phyloP scores from a whole-genome alignment of 1,139 yeast species.

The Hyphopichia wangnamkhiaoensis region DNA sequence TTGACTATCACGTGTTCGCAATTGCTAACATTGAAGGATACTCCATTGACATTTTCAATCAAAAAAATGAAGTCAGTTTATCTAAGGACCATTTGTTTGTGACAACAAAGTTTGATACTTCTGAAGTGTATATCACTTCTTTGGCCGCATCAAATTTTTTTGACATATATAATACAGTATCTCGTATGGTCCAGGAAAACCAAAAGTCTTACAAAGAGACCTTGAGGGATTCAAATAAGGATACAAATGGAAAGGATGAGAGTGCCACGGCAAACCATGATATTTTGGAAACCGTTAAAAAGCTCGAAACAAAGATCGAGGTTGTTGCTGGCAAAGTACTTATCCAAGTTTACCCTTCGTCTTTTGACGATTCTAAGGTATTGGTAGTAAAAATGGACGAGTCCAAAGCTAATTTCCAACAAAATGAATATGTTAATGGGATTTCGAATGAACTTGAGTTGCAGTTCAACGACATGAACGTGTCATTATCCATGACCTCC shows the following conservation, averaged over 20 bases:
- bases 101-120: conserved; percentile 52
- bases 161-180: conserved; percentile 72
- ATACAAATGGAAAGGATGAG: conserved; percentile 8
- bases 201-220: conserved; percentile 74
- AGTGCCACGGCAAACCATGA: conserved; percentile 23
- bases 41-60: conserved; percentile 66
- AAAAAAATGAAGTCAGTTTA: conserved; percentile 48
- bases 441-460: conserved; percentile 53
- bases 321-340: conserved; percentile 57
- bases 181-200: conserved; percentile 74
- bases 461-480: conserved; percentile 60
- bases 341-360: conserved; percentile 74
- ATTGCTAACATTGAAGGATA: conserved; percentile 55
- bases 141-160: conserved; percentile 79
- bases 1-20: conserved; percentile 84
- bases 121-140: conserved; percentile 72
- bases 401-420: conserved; percentile 61
- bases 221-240: conserved; percentile 49
- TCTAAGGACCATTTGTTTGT: conserved; percentile 66
- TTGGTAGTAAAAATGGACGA: conserved; percentile 63
- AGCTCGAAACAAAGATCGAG: conserved; percentile 59
- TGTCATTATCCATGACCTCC: conserved; percentile 60
- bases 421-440: conserved; percentile 49
- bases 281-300: conserved; percentile 41
- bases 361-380: conserved; percentile 73